These are phyloP conservation scores for Prototheca wickerhamii DNA, from an alignment of 163 green algal species.

Conservation along the genomic window DNA sequence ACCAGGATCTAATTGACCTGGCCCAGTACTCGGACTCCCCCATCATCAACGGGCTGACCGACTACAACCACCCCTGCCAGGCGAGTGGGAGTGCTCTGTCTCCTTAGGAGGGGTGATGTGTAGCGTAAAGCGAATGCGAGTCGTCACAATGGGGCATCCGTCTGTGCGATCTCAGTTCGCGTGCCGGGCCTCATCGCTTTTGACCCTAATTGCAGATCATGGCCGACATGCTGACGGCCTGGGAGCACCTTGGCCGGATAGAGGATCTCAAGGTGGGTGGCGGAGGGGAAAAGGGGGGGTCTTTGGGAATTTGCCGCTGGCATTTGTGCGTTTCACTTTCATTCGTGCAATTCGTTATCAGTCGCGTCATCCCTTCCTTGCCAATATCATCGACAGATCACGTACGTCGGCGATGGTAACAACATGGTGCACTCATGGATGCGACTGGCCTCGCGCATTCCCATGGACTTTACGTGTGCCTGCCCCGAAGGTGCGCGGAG, in stretches of 20 bases:
- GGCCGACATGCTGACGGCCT: conserved; percentile 93
- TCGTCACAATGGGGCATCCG: background rate
- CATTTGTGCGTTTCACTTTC: no score
- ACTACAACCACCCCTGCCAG: conserved; percentile 99
- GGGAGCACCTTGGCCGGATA: conserved; percentile 64
- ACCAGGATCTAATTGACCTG: conserved; percentile 89
- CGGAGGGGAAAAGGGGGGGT: background rate
- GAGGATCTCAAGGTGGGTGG: conserved; percentile 87
- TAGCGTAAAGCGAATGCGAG: no score
- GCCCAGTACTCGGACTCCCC: conserved; percentile 72
- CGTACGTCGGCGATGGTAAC: conserved; percentile 98
- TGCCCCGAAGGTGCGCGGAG: conserved; percentile 59
- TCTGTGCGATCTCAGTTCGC: background rate
- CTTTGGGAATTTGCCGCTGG: background rate
- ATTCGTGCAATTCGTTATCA: no score
- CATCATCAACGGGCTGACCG: conserved; percentile 97
- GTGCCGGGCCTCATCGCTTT: background rate
- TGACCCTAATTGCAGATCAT: conserved; percentile 74
- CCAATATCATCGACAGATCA: no score
- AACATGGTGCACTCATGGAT: conserved; percentile 98
- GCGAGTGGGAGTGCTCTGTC: conserved; percentile 5
- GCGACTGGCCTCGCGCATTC: conserved; percentile 72
- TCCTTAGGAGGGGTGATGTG: no score
- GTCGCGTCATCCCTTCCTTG: no score
- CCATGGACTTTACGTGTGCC: conserved; percentile 88